Evolutionary conservation across 306 rosid species (phyloP), one percentile per base, ranked within the genome.

Genomic region (Lathyrus tuberosus): DNA sequence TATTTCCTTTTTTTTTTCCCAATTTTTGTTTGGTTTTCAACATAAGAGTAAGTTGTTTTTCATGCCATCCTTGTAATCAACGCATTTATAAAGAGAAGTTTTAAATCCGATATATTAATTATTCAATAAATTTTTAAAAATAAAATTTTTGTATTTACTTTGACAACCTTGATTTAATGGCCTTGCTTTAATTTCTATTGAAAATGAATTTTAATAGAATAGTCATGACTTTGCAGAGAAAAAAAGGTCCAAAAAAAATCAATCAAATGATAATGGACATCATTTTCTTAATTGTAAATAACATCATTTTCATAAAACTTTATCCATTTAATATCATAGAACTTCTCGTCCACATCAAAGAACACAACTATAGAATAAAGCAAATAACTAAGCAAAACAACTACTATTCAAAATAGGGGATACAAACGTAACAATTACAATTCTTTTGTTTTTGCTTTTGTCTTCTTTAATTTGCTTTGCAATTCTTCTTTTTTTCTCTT

Each of bases 381-480:
- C 73, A 78, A 57, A 65, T 66, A 67, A 54, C 79, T 65, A 63
- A 74, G 43, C 73, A 80, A 67, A 11, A 48, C 40, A 35, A 35
- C 8, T 62, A 62, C 79, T 69, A 47, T 62, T 81, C 70, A 78
- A 84, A 79, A 79, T 65, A 35, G 54, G 49, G 61, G 26, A 72
- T 30, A 70, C 67, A 58, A 75, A 72, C 64, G 78, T 76, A 78
- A 76, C 80, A 72, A 72, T 53, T 63, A 57, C 84, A 83, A 66
- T 76, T 73, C 82, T 13, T 42, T 63, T 41, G 17, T 63, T 66
- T 68, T 46, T 57, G 63, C 79, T 78, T 84, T 84, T 75, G 44
- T 75, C 64, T 84, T 80, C 85, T 81, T 84, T 78, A 68, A 72
- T 76, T 78, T 78, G 79, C 87, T 81, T 83, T 80, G 62, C 51